These are phyloP conservation scores for Aphanomyces invadans DNA, from an alignment of 352 stramenopile genomes.

Conservation along the genomic window DNA sequence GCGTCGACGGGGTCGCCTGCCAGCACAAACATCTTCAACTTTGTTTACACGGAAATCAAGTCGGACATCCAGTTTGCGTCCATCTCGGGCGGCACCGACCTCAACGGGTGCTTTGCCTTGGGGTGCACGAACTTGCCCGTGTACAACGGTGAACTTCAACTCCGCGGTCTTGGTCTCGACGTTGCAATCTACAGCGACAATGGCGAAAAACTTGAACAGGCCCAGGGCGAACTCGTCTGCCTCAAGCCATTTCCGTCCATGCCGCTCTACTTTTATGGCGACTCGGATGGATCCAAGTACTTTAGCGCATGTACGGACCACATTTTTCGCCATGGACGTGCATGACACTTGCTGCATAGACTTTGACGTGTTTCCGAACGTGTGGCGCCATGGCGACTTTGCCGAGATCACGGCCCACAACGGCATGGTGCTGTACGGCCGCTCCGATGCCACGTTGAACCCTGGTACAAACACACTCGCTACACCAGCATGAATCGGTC, in stretches of 20 bases:
- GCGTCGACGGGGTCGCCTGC: conserved; percentile 64
- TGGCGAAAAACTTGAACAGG: conserved; percentile 37
- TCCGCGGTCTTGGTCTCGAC: conserved; percentile 67
- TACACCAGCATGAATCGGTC: not conserved
- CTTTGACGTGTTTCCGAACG: conserved; percentile 65
- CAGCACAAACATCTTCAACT: conserved; percentile 70
- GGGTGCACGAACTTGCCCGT: conserved; percentile 72
- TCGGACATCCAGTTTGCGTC: conserved; percentile 67
- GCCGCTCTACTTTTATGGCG: conserved; percentile 75
- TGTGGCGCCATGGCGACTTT: conserved; percentile 82
- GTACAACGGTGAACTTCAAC: conserved; percentile 70
- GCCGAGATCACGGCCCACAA: conserved; percentile 51
- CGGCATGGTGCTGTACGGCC: conserved; percentile 67
- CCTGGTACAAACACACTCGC: conserved; percentile 29
- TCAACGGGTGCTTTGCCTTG: conserved; percentile 73
- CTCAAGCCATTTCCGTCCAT: conserved; percentile 79
- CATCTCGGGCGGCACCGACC: conserved; percentile 77
- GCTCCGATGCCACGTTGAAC: conserved; percentile 71
- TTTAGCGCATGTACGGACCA: conserved; percentile 58
- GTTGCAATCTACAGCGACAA: conserved; percentile 67
- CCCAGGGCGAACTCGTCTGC: conserved; percentile 59
- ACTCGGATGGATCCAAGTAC: conserved; percentile 67
- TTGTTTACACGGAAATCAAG: conserved; percentile 71
- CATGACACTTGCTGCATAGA: too few species aligned
- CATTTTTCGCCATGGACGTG: too few species aligned